These are phyloP conservation scores for Cenococcum geophilum DNA, from an alignment of 495 filamentous ascomycete genomes.

Conservation along the genomic window DNA sequence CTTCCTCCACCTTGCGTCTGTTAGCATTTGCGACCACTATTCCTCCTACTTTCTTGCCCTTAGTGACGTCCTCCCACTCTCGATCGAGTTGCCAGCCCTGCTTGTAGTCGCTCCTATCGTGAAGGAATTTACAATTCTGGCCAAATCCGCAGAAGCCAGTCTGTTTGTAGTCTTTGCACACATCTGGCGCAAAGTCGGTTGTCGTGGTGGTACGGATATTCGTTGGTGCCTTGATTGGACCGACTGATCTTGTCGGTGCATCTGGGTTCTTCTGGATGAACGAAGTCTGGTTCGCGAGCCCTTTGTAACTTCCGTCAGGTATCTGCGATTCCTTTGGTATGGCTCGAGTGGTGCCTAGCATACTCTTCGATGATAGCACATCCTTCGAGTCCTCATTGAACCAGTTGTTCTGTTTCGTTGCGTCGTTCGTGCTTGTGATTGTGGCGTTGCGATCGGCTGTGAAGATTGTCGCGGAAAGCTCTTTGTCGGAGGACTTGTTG, in stretches of 20 bases:
- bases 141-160: constrained; percentile 82
- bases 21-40: constrained; percentile 58
- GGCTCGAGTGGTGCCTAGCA: constrained; percentile 58
- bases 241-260: constrained; percentile 62
- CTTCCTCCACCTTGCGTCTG: constrained; percentile 39
- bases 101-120: constrained; percentile 80
- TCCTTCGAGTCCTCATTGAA: constrained; percentile 60
- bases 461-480: constrained; percentile 49
- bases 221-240: constrained; percentile 80
- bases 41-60: constrained; percentile 62
- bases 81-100: constrained; percentile 92
- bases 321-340: too few species aligned
- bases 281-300: too few species aligned
- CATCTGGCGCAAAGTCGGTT: constrained; percentile 87
- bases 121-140: constrained; percentile 81
- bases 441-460: constrained; percentile 51
- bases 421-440: constrained; percentile 69
- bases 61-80: constrained; percentile 83
- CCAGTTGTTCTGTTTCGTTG: constrained; percentile 88
- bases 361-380: constrained; percentile 51
- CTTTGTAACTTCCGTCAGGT: too few species aligned
- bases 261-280: constrained; percentile 82
- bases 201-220: constrained; percentile 88
- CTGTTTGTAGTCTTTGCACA: constrained; percentile 92
- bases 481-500: constrained; percentile 37